phyloP scores from a whole-genome alignment of 331 rosid species.

The Erythrophleum ivorense region DNA sequence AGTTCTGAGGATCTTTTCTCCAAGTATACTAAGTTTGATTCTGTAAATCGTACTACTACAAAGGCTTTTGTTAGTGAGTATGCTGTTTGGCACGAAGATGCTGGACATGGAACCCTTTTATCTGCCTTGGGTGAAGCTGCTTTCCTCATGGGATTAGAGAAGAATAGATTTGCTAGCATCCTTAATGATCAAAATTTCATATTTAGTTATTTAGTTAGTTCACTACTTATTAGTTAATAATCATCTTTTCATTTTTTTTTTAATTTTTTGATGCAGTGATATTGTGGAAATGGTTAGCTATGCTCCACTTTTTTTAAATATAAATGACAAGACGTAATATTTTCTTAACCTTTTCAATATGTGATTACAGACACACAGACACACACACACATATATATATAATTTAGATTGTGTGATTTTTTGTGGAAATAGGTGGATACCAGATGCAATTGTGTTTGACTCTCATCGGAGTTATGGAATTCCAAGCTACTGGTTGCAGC shows the following conservation, averaged over 20 bases:
- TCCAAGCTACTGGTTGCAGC: slow-evolving; percentile 92
- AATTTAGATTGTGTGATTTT: neutral
- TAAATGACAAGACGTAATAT: slow-evolving; percentile 60
- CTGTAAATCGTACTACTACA: slow-evolving; percentile 55
- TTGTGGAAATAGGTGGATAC: slow-evolving; percentile 60
- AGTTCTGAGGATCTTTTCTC: slow-evolving; percentile 61
- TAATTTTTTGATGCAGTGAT: slow-evolving; percentile 55
- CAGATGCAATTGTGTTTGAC: slow-evolving; percentile 77
- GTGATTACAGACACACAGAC: neutral
- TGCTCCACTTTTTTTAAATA: slow-evolving; percentile 63
- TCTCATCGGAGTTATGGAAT: slow-evolving; percentile 67
- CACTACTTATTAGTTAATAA: neutral
- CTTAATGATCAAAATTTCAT: too few species aligned
- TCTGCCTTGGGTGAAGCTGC: slow-evolving; percentile 86
- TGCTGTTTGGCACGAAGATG: slow-evolving; percentile 70
- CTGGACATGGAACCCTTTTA: slow-evolving; percentile 68
- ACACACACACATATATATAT: neutral
- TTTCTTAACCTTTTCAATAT: neutral
- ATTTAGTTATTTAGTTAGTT: neutral
- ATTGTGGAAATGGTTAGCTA: slow-evolving; percentile 30
- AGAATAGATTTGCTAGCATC: slow-evolving; percentile 57
- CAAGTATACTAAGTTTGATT: slow-evolving; percentile 54
- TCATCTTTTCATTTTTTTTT: neutral
- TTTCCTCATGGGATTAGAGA: slow-evolving; percentile 87
- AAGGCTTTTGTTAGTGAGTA: slow-evolving; percentile 98